Evolutionary conservation across 2,329 filamentous ascomycete genomes (phyloP).

Genomic region (Trichoderma harzianum): DNA sequence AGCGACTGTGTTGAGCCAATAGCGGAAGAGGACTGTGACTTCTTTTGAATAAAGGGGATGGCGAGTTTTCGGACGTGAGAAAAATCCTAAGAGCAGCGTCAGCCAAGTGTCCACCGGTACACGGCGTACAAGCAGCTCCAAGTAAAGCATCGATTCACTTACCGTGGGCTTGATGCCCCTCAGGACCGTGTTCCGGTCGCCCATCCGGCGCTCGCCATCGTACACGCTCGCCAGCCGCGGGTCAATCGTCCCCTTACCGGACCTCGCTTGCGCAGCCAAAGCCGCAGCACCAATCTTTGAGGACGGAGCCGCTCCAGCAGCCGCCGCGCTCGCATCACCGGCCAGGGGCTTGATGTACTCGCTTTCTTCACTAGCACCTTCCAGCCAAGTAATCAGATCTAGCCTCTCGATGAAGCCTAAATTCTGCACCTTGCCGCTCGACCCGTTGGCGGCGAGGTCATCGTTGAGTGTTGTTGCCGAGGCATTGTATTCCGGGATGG

Average conservation of each 20-base stretch:
- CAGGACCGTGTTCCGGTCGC: constrained; percentile 84
- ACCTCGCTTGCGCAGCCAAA: constrained; percentile 45
- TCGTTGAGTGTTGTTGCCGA: constrained; percentile 78
- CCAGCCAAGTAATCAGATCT: constrained; percentile 89
- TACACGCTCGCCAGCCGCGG: constrained; percentile 85
- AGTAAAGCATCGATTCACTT: constrained; percentile 32
- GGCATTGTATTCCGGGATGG: constrained; percentile 87
- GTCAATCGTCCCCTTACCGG: constrained; percentile 68
- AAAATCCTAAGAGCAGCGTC: constrained; percentile 66
- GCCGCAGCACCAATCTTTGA: constrained; percentile 29
- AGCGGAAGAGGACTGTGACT: constrained; percentile 42
- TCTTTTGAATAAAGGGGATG: constrained; percentile 67
- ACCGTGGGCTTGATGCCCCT: constrained; percentile 86
- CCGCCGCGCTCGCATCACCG: constrained; percentile 47
- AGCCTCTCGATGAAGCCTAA: constrained; percentile 87
- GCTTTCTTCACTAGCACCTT: constrained; percentile 83
- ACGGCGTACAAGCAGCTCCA: neutral
- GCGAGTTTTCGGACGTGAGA: constrained; percentile 87
- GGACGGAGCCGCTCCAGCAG: constrained; percentile 37
- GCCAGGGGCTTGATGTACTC: constrained; percentile 88
- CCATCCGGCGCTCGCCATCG: constrained; percentile 84
- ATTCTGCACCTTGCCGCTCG: constrained; percentile 72
- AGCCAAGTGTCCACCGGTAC: neutral
- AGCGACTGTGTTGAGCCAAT: constrained; percentile 45
- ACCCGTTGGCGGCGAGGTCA: constrained; percentile 57